Evolutionary conservation across 768 basidiomycete species (phyloP).

Genomic region (Mrakia gelida): DNA sequence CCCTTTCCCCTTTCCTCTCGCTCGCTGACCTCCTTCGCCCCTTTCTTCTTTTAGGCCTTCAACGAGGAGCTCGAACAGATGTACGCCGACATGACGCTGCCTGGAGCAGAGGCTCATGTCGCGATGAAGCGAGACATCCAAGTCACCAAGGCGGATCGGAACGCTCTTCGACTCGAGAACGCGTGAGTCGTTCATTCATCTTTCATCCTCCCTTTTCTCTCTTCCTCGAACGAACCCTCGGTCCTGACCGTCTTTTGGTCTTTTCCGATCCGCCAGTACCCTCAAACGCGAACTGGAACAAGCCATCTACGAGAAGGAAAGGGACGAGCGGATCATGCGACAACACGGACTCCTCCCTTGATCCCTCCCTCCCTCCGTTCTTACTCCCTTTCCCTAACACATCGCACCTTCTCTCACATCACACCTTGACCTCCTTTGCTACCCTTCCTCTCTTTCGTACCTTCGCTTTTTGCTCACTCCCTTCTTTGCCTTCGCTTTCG

Average conservation of each 20-base stretch:
- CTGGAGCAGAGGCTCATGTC: slow-evolving; percentile 29
- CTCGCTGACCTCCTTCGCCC: neutral
- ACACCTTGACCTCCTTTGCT: neutral
- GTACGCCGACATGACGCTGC: slow-evolving; percentile 32
- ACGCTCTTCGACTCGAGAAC: slow-evolving; percentile 29
- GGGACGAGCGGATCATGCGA: slow-evolving; percentile 19
- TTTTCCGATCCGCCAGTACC: neutral
- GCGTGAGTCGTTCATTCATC: slow-evolving; percentile 10
- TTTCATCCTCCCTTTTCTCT: neutral
- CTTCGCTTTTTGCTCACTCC: neutral
- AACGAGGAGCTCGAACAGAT: slow-evolving; percentile 33
- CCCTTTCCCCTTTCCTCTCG: neutral
- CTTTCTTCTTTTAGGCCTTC: slow-evolving; percentile 14
- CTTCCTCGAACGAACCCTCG: neutral
- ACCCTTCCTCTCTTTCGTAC: neutral
- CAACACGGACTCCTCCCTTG: slow-evolving; percentile 16
- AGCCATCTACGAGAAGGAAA: slow-evolving; percentile 30
- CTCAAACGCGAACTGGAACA: slow-evolving; percentile 31
- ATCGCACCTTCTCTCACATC: neutral
- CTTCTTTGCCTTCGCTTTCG: neutral
- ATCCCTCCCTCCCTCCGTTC: neutral
- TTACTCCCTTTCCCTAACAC: no score
- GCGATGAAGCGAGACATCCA: slow-evolving; percentile 32
- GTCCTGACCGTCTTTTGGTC: neutral
- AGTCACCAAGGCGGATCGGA: slow-evolving; percentile 31